A percentile compares a stretch with the other conserved stretches of the same genome.
Conservation (phyloP, 257 asterid species). For the Pogostemon cablin region DNA sequence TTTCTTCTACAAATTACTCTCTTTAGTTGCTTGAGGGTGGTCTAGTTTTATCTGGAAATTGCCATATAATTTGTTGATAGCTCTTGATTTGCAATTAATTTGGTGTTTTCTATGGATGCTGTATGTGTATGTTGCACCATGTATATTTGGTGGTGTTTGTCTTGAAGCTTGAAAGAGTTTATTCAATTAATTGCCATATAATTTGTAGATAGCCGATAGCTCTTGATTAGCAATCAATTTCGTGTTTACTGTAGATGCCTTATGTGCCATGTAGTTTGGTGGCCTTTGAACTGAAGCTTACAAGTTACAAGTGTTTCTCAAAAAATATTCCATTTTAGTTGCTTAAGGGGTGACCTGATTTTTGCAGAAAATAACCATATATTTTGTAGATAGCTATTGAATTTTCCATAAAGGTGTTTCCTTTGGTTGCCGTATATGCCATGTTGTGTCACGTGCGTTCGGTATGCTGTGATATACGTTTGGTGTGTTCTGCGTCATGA, state of each 20-base stretch:
- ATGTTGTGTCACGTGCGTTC: conserved; percentile 21
- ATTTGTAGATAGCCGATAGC: too few relatives aligned
- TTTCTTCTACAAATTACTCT: conserved; percentile 2
- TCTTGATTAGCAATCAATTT: too few relatives aligned
- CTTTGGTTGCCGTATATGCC: neutral
- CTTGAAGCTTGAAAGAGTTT: too few relatives aligned
- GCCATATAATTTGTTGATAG: neutral
- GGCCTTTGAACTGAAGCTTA: conserved; percentile 17
- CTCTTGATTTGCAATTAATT: conserved; percentile 23
- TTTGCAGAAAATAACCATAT: conserved; percentile 17
- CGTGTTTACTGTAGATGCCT: too few relatives aligned
- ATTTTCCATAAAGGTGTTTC: conserved; percentile 8
- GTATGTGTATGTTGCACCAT: neutral
- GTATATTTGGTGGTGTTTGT: too few relatives aligned
- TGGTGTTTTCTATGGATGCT: neutral
- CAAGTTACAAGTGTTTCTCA: conserved; percentile 10
- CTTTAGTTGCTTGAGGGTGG: conserved; percentile 27
- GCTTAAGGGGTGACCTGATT: conserved; percentile 13
- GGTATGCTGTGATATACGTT: conserved; percentile 17
- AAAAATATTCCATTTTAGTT: conserved; percentile 19
- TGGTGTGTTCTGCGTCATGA: conserved; percentile 25
- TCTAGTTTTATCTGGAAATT: conserved; percentile 18
- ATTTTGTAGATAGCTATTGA: conserved; percentile 7
- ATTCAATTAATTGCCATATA: neutral
- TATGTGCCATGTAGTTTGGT: conserved; percentile 48